Percentiles rank a stretch among this genome's conserved stretches.
phyloP scores from a whole-genome alignment of 2,329 filamentous ascomycete genomes.

The Arthrobotrys pseudoclavata region DNA sequence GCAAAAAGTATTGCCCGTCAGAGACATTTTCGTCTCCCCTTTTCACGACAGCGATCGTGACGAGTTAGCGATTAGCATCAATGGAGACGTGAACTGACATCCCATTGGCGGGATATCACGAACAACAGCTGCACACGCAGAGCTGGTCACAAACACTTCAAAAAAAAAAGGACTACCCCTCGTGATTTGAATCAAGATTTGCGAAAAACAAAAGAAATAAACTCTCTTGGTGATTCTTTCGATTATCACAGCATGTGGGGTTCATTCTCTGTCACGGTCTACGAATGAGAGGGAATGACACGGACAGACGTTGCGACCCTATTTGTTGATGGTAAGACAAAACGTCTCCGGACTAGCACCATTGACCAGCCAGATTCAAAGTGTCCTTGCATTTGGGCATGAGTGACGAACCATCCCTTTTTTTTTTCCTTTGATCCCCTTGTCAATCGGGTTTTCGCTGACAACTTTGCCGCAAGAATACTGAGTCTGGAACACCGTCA shows the following conservation, averaged over 20 bases:
- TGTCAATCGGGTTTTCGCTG: slow-evolving; percentile 6
- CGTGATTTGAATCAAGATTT: slow-evolving; percentile 56
- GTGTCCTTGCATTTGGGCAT: slow-evolving; percentile 18
- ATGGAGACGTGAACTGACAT: slow-evolving; percentile 40
- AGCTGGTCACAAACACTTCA: slow-evolving; percentile 46
- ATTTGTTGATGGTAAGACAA: slow-evolving; percentile 59
- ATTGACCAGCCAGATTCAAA: slow-evolving; percentile 30
- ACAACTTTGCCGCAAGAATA: slow-evolving; percentile 23
- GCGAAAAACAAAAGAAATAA: slow-evolving; percentile 17
- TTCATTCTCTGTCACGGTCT: slow-evolving; percentile 18
- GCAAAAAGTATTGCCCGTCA: slow-evolving; percentile 14
- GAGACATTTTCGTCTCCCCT: slow-evolving; percentile 11
- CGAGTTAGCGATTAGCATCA: slow-evolving; percentile 47
- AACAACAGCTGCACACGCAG: slow-evolving; percentile 54
- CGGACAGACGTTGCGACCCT: slow-evolving; percentile 58
- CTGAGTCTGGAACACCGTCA: slow-evolving; percentile 31
- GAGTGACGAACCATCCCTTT: slow-evolving; percentile 36
- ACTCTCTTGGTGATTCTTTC: slow-evolving; percentile 23
- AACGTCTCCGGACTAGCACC: slow-evolving; percentile 33
- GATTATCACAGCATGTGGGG: slow-evolving; percentile 54
- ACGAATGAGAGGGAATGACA: slow-evolving; percentile 28
- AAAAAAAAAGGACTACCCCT: slow-evolving; percentile 28
- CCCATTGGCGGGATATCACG: slow-evolving; percentile 58
- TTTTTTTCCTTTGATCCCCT: not conserved
- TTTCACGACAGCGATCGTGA: slow-evolving; percentile 38